A percentile compares a stretch with the other conserved stretches of the same genome.
These are phyloP conservation scores for Botrytis pseudocinerea DNA, from an alignment of 2,329 filamentous ascomycete genomes.

Conservation along the genomic window DNA sequence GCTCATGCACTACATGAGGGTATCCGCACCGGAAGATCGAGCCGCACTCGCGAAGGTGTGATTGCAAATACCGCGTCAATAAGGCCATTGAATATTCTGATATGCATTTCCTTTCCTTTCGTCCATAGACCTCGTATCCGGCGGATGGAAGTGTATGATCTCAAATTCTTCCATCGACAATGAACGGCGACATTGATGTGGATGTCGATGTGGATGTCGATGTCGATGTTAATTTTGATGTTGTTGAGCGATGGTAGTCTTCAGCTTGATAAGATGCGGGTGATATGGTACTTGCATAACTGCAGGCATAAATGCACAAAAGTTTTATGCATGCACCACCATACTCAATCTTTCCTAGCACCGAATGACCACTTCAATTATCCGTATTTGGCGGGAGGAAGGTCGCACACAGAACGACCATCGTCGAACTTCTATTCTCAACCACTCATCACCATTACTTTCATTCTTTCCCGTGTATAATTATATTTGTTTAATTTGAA, in stretches of 20 bases:
- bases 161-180: not conserved
- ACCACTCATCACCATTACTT: conserved; percentile 5
- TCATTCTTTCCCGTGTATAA: conserved; percentile 16
- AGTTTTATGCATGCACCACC: not conserved
- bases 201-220: too few species aligned
- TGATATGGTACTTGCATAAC: not conserved
- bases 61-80: not conserved
- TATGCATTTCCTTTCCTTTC: not conserved
- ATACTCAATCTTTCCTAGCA: not conserved
- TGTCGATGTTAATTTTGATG: too few species aligned
- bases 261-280: not conserved
- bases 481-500: conserved; percentile 22
- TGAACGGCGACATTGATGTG: not conserved
- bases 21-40: not conserved
- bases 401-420: conserved; percentile 20
- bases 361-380: conserved; percentile 6
- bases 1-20: conserved; percentile 4
- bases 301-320: not conserved
- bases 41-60: conserved; percentile 2
- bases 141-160: not conserved
- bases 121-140: not conserved
- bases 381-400: conserved; percentile 6
- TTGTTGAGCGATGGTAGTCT: too few species aligned
- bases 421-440: conserved; percentile 19
- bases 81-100: not conserved